These are phyloP conservation scores for Raphanus sativus DNA, from an alignment of 345 rosid species.

Conservation along the genomic window DNA sequence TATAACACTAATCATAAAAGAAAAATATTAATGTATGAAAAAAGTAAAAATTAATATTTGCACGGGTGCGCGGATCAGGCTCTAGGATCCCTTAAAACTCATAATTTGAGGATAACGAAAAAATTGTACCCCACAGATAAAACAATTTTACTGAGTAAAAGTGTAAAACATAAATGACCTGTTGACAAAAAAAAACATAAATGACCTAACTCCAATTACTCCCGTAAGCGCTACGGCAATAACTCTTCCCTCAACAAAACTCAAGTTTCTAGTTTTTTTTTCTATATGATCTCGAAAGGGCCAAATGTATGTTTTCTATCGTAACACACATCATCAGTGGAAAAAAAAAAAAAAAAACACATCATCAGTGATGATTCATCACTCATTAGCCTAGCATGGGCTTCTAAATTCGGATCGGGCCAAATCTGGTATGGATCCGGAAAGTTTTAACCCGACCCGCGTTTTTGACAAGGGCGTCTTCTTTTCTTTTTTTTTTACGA, in stretches of 20 bases:
- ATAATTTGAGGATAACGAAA: no score
- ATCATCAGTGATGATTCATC: not conserved
- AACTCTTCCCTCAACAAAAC: not conserved
- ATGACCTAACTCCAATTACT: not conserved
- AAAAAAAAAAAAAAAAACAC: no score
- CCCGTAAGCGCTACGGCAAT: constrained; percentile 34
- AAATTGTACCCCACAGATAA: no score
- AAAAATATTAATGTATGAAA: no score
- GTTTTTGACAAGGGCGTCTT: no score
- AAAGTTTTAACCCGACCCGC: constrained; percentile 32
- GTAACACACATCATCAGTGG: not conserved
- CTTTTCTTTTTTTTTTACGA: not conserved
- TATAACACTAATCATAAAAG: no score
- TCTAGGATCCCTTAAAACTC: no score
- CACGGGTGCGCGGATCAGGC: no score
- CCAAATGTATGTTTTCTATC: constrained; percentile 5
- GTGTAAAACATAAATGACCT: not conserved
- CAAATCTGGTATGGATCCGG: not conserved
- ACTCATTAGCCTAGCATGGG: constrained; percentile 23
- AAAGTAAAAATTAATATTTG: no score
- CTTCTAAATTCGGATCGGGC: constrained; percentile 12
- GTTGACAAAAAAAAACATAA: no score
- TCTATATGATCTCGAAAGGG: not conserved
- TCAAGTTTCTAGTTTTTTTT: not conserved
- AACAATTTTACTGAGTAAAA: no score